Percentiles rank a stretch among this genome's conserved stretches.
phyloP scores from a whole-genome alignment of 495 filamentous ascomycete genomes.

The Bacidia rubella region DNA sequence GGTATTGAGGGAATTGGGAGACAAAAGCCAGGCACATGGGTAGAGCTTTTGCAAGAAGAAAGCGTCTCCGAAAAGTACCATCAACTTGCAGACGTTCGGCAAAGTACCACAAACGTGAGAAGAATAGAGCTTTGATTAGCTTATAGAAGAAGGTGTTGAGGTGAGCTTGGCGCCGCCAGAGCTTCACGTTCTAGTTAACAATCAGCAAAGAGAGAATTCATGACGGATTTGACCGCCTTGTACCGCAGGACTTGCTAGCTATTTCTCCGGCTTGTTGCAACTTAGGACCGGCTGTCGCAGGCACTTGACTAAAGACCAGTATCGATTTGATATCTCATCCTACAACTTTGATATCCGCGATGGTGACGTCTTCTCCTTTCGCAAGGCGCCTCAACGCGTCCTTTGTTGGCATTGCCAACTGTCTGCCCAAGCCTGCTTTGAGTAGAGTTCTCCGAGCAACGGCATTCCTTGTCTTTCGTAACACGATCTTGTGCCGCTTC shows the following conservation, averaged over 20 bases:
- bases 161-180: too few species aligned
- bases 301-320: too few species aligned
- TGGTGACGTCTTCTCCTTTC: conserved; percentile 12
- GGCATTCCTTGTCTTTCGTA: conserved; percentile 15
- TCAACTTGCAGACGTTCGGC: too few species aligned
- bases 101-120: too few species aligned
- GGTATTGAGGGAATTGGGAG: conserved; percentile 23
- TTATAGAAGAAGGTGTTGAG: too few species aligned
- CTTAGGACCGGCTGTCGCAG: too few species aligned
- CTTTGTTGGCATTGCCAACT: conserved; percentile 16
- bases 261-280: too few species aligned
- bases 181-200: too few species aligned
- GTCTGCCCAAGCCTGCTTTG: conserved; percentile 15
- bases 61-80: background rate
- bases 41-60: background rate
- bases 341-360: conserved; percentile 3
- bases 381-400: conserved; percentile 13
- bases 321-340: background rate
- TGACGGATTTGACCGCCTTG: too few species aligned
- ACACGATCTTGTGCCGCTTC: conserved; percentile 6
- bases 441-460: conserved; percentile 12
- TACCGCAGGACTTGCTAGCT: too few species aligned
- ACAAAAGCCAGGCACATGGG: background rate
- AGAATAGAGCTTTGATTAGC: too few species aligned
- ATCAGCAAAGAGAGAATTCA: too few species aligned